A percentile compares a stretch with the other conserved stretches of the same genome.
phyloP scores from a whole-genome alignment of 2,329 filamentous ascomycete genomes.

The Raffaelea ambrosiae region DNA sequence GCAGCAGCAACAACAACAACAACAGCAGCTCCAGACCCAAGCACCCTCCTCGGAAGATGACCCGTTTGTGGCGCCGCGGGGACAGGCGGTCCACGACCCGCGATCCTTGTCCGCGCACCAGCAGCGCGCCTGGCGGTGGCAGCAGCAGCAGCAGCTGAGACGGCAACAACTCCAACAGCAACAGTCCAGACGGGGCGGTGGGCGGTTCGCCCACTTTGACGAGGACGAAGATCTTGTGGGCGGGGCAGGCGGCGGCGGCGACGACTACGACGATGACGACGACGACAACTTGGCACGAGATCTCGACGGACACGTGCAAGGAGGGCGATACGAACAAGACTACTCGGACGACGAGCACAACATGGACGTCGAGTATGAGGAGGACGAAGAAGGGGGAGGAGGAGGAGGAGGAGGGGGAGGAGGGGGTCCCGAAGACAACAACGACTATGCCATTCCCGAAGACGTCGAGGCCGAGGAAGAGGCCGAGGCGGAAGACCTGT shows the following conservation, averaged over 20 bases:
- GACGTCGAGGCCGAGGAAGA: constrained; percentile 3
- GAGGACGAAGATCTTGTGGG: background rate
- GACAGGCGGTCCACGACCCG: no score
- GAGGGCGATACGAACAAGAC: background rate
- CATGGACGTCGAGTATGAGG: constrained; percentile 12
- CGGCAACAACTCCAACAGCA: constrained; percentile 6
- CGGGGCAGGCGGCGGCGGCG: no score
- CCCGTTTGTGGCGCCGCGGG: no score
- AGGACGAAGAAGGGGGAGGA: background rate
- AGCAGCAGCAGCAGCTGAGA: constrained; percentile 7
- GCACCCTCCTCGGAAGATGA: background rate
- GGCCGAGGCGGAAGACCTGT: background rate
- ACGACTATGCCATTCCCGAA: constrained; percentile 1
- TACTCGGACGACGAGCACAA: constrained; percentile 3
- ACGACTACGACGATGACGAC: background rate
- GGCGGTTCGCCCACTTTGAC: background rate
- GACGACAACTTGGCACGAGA: background rate
- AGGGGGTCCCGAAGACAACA: constrained; percentile 5
- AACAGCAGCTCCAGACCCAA: background rate
- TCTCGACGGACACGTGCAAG: background rate
- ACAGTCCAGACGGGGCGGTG: constrained; percentile 4
- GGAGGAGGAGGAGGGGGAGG: constrained; percentile 7
- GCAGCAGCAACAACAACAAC: constrained; percentile 7
- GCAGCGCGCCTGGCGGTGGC: background rate
- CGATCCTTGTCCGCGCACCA: constrained; percentile 1